Base-by-base conservation (phyloP, 2,329 filamentous ascomycete species). In the Bisporella sp. region DNA sequence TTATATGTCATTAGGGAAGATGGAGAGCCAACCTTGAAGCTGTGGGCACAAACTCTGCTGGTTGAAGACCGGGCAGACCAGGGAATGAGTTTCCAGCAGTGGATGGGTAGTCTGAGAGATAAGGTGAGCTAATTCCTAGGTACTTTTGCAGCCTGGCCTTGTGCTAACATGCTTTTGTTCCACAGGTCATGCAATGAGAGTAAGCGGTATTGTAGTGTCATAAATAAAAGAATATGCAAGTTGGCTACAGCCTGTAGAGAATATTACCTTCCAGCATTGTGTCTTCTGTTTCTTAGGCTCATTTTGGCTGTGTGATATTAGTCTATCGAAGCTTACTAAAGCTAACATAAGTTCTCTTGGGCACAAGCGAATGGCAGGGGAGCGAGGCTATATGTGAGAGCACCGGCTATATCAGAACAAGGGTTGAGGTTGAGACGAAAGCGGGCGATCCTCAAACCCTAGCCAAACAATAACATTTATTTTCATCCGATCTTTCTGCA, bases 31-130 rank as follows among this genome's bases (percentile, higher is more conserved):
- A 92, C 88, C 62, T 73, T 99, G 67, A 91, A 95, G 71, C 74
- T 97, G 56, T 99, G 93, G 93, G 93, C 93, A 42, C 92, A 96
- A 75, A 96, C 93, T 41, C 75, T 97, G 69, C 73, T 99, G 62
- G 86, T 99, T 44, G 93, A 99, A 70, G 93, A 99, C 70, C 78
- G 92, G 58, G 89, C 92, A 49, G 93, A 99, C 67, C 90, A 96
- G 72, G 86, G 90, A 46, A 84, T 95, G 71, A 95, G 91, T 66
- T 84, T 93, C 64, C 85, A 85, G 62, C 92, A 97, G 71, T 99
- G 90, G 85, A 85, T 97, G 76, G 90, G 89, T 50, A 84, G 81
- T 63, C 71, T 99, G 69, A 80, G 92, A 70, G 93, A 97, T 76
- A 99, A 97, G 89, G 93, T 96, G 69, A 71, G 76, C 57, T 65